phyloP scores from a whole-genome alignment of 2,329 filamentous ascomycete genomes.

The Lasiodiplodia hormozganensis region DNA sequence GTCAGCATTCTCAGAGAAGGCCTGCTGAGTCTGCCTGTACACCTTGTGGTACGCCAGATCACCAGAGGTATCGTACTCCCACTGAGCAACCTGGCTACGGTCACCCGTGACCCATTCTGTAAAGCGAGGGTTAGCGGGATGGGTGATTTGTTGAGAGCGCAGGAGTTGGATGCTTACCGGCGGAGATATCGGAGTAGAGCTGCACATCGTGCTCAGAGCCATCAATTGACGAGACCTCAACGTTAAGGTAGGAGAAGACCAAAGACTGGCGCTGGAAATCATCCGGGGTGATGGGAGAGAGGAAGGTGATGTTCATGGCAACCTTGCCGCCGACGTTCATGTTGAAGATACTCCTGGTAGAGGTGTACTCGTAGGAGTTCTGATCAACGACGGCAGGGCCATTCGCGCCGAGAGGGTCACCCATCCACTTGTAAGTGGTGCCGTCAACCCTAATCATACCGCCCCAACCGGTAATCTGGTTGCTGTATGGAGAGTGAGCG shows the following conservation, averaged over 20 bases:
- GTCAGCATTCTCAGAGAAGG: conserved; percentile 56
- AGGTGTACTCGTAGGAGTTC: conserved; percentile 71
- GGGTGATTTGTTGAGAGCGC: neutral
- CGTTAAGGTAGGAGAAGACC: conserved; percentile 73
- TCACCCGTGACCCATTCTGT: conserved; percentile 77
- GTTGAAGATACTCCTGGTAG: conserved; percentile 73
- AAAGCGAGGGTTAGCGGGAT: neutral
- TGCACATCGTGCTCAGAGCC: conserved; percentile 69
- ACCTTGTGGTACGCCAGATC: conserved; percentile 67
- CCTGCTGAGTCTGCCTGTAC: conserved; percentile 54
- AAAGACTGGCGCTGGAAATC: conserved; percentile 73
- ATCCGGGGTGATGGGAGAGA: conserved; percentile 72
- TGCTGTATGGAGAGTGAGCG: conserved; percentile 44
- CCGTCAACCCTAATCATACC: conserved; percentile 75
- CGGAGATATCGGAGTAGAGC: conserved; percentile 75
- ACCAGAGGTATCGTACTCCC: conserved; percentile 60
- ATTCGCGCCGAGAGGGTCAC: conserved; percentile 50
- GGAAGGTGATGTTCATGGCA: conserved; percentile 71
- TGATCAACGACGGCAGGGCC: conserved; percentile 60
- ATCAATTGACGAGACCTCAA: conserved; percentile 68
- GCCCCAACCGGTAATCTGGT: conserved; percentile 68
- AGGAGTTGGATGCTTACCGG: conserved; percentile 56
- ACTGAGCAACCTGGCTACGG: conserved; percentile 61
- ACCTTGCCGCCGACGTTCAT: conserved; percentile 69
- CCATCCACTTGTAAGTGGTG: conserved; percentile 71